phyloP scores from a whole-genome alignment of 2,329 filamentous ascomycete species.

The Orbilia javanica region DNA sequence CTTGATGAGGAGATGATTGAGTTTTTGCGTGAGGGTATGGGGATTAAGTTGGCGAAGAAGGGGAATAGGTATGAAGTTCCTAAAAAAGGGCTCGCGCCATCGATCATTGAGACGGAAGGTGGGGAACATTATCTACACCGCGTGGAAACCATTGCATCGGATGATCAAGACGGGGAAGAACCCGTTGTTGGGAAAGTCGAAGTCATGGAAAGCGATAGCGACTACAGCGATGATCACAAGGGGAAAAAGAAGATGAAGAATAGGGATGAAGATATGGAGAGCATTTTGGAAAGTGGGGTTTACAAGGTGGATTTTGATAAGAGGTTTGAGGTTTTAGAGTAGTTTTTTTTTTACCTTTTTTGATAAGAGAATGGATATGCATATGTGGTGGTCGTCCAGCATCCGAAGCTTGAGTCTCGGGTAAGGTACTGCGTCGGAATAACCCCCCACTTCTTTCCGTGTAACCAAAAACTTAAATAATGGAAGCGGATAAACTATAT shows the following conservation, averaged over 20 bases:
- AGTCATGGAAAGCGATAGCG: background rate
- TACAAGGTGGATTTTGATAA: background rate
- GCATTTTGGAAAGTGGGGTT: background rate
- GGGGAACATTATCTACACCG: background rate
- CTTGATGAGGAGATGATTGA: too few species aligned
- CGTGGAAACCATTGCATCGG: background rate
- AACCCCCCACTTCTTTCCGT: background rate
- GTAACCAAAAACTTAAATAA: too few species aligned
- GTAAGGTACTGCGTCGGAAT: background rate
- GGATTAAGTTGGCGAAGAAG: background rate
- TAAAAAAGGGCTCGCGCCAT: background rate
- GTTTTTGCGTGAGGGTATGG: too few species aligned
- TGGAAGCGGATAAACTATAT: too few species aligned
- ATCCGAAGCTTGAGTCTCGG: background rate
- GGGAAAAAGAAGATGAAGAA: background rate
- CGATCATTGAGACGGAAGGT: background rate
- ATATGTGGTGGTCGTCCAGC: background rate
- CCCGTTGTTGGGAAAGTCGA: background rate
- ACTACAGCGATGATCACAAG: background rate
- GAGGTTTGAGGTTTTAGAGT: slow-evolving; percentile 7
- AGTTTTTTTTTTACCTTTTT: background rate
- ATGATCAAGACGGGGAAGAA: background rate
- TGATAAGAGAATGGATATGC: too few species aligned
- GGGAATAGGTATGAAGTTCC: background rate
- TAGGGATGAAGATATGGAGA: background rate